Conservation (phyloP, 257 asterid genomes). For the Phtheirospermum japonicum region DNA sequence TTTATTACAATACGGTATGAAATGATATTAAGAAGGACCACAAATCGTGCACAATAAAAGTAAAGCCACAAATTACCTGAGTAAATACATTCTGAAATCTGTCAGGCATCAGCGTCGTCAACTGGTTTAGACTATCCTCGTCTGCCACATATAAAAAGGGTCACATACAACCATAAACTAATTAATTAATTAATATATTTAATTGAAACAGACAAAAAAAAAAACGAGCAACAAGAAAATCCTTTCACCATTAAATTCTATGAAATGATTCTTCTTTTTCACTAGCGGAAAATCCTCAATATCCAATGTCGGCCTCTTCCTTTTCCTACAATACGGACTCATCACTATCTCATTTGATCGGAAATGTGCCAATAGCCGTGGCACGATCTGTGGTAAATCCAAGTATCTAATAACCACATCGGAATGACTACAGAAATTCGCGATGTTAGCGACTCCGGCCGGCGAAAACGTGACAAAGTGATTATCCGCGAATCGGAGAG, state of each 20-base stretch:
- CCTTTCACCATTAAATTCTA: conserved; percentile 31
- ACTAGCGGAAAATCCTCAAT: conserved; percentile 26
- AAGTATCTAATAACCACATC: conserved; percentile 18
- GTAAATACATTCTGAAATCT: conserved; percentile 24
- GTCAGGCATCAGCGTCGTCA: conserved; percentile 22
- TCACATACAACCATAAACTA: conserved; percentile 1
- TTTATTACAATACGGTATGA: not conserved
- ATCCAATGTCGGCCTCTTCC: conserved; percentile 45
- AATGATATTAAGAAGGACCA: not conserved
- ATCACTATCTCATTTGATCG: conserved; percentile 19
- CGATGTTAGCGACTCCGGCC: conserved; percentile 39
- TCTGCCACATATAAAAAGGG: conserved; percentile 36
- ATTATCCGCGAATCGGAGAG: conserved; percentile 41
- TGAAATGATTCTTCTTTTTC: conserved; percentile 30
- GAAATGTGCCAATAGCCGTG: conserved; percentile 23
- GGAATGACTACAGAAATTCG: conserved; percentile 36
- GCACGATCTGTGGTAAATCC: conserved; percentile 28
- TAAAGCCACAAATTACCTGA: conserved; percentile 40
- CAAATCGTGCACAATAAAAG: not conserved
- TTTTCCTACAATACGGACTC: conserved; percentile 48
- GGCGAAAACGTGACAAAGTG: conserved; percentile 50
- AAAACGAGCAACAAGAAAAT: not conserved
- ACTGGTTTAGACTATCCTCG: conserved; percentile 20
- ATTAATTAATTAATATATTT: not conserved
- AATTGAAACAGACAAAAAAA: not conserved